Evolutionary conservation across 192 early-diverging fungal genomes (phyloP).

Genomic region (Podochytrium sp.): DNA sequence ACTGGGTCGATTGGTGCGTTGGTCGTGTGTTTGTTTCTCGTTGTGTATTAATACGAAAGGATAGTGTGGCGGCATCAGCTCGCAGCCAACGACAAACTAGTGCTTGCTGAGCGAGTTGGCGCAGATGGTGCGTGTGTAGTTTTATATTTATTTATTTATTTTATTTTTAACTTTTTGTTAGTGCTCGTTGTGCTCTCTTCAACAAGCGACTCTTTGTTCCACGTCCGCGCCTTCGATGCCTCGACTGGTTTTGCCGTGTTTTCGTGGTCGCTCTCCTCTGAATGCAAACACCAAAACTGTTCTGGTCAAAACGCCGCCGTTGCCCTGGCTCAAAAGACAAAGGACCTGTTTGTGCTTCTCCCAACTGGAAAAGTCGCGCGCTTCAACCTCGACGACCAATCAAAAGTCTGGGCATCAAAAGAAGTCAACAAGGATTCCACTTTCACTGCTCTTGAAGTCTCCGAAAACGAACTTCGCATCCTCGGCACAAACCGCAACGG

Average conservation of each 20-base stretch:
- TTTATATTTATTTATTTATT: background rate
- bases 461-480: background rate
- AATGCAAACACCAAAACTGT: background rate
- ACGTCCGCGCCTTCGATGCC: constrained; percentile 50
- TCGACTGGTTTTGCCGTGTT: constrained; percentile 40
- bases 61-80: constrained; percentile 80
- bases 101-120: constrained; percentile 33
- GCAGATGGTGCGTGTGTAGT: background rate
- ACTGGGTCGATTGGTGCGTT: constrained; percentile 70
- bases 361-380: background rate
- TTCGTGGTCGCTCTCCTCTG: background rate
- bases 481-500: background rate
- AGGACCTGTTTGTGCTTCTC: background rate
- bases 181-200: constrained; percentile 16
- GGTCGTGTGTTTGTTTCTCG: background rate
- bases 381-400: background rate
- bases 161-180: constrained; percentile 37
- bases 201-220: constrained; percentile 9
- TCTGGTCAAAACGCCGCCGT: background rate
- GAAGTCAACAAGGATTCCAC: background rate
- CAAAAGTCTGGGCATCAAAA: background rate
- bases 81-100: constrained; percentile 59
- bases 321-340: background rate
- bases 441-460: background rate
- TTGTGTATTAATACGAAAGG: background rate